phyloP scores from a whole-genome alignment of 768 basidiomycete genomes.

The Termitomyces sp. region DNA sequence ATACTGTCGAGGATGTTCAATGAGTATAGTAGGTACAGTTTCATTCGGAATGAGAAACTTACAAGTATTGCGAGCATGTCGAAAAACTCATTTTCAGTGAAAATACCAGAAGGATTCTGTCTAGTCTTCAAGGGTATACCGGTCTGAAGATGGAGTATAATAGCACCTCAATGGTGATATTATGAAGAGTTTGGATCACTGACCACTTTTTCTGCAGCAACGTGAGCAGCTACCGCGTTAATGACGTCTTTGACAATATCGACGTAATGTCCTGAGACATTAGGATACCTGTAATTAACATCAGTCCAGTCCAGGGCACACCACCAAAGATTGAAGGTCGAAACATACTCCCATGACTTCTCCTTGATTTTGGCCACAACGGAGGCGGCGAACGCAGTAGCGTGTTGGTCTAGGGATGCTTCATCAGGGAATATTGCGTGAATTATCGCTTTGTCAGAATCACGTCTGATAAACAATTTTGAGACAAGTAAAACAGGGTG shows the following conservation, averaged over 20 bases:
- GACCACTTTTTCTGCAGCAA: conserved; percentile 33
- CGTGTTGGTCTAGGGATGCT: conserved; percentile 22
- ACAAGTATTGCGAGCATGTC: conserved; percentile 34
- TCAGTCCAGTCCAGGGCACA: conserved; percentile 1
- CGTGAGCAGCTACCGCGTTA: conserved; percentile 35
- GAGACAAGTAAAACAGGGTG: not conserved
- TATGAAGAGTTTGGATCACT: not conserved
- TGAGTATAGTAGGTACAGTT: not conserved
- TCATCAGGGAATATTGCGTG: conserved; percentile 32
- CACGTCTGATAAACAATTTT: conserved; percentile 18
- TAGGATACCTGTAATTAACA: conserved; percentile 18
- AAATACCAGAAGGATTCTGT: conserved; percentile 34
- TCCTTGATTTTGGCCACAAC: conserved; percentile 24
- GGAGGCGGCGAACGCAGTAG: conserved; percentile 22
- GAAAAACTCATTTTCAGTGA: conserved; percentile 42
- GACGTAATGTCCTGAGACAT: conserved; percentile 28
- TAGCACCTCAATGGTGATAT: not conserved
- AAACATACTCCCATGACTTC: conserved; percentile 21
- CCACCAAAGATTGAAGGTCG: conserved; percentile 14
- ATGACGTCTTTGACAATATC: conserved; percentile 46
- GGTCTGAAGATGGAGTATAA: conserved; percentile 18
- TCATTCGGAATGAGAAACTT: conserved; percentile 6
- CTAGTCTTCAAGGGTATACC: conserved; percentile 43
- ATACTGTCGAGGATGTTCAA: conserved; percentile 1
- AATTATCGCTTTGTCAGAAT: conserved; percentile 22